Conservation (phyloP, 352 stramenopile genomes). For the Globisporangium middletonii region DNA sequence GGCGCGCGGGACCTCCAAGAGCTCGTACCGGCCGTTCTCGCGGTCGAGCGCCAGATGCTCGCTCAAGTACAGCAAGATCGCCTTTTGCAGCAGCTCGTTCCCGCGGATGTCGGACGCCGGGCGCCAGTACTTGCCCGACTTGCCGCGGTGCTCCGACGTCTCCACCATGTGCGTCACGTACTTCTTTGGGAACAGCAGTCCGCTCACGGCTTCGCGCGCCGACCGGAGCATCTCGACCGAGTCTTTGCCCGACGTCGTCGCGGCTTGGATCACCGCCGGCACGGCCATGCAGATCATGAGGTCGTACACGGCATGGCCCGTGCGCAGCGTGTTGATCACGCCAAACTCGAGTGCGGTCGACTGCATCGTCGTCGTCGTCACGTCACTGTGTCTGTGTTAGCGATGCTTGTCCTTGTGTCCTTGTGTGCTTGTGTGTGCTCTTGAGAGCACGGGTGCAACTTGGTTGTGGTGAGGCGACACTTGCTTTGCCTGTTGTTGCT, state of each 20-base stretch:
- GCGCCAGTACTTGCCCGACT: conserved; percentile 11
- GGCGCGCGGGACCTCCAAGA: conserved; percentile 29
- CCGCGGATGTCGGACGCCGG: conserved; percentile 23
- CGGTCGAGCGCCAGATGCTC: conserved; percentile 19
- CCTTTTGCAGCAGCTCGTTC: conserved; percentile 48
- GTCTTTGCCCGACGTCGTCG: too few species aligned
- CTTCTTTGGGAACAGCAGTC: too few species aligned
- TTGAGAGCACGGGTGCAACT: too few species aligned
- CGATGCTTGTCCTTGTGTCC: too few species aligned
- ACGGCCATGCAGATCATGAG: conserved; percentile 54
- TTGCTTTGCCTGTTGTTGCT: too few species aligned
- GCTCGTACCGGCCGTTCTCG: conserved; percentile 37
- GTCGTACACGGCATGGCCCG: conserved; percentile 42
- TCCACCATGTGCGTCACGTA: conserved; percentile 6
- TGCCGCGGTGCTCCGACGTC: conserved; percentile 34
- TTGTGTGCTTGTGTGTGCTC: too few species aligned
- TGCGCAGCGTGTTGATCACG: conserved; percentile 50
- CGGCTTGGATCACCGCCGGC: conserved; percentile 9
- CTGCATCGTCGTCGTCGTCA: too few species aligned
- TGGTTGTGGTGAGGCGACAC: too few species aligned
- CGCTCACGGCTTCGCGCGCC: too few species aligned
- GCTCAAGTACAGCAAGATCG: conserved; percentile 26
- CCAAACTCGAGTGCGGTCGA: conserved; percentile 31
- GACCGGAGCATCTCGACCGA: too few species aligned
- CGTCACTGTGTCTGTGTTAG: too few species aligned